A percentile compares a stretch with the other conserved stretches of the same genome.
phyloP scores from a whole-genome alignment of 225 moss, liverwort and hornwort genomes.

The Neckera pumila region DNA sequence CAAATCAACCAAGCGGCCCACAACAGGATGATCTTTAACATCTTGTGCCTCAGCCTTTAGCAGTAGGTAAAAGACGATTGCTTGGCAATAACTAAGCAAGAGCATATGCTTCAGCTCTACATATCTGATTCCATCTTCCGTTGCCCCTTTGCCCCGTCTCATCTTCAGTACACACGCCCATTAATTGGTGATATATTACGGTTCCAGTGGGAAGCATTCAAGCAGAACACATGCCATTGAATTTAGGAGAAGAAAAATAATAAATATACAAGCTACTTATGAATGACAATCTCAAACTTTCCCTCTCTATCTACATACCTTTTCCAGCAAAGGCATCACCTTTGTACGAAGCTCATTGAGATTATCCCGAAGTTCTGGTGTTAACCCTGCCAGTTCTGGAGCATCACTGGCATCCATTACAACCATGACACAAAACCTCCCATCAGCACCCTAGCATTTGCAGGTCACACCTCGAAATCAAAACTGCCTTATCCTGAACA shows the following conservation, averaged over 20 bases:
- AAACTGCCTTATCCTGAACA: background rate
- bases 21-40: conserved; percentile 85
- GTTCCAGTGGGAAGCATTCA: background rate
- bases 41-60: conserved; percentile 85
- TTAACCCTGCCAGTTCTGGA: conserved; percentile 75
- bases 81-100: conserved; percentile 86
- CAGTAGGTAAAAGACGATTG: conserved; percentile 79
- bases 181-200: background rate
- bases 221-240: background rate
- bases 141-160: conserved; percentile 56
- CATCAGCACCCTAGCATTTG: background rate
- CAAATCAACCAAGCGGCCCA: conserved; percentile 82
- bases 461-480: background rate
- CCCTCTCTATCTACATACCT: conserved; percentile 24
- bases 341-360: conserved; percentile 62
- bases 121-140: conserved; percentile 73
- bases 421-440: background rate
- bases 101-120: conserved; percentile 86
- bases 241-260: background rate
- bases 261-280: background rate
- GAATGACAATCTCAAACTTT: background rate
- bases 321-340: conserved; percentile 70
- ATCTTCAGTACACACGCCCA: conserved; percentile 30
- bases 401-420: conserved; percentile 58
- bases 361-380: conserved; percentile 64